Percentiles rank a stretch among this genome's conserved stretches.
These are phyloP conservation scores for Emericellopsis terricola DNA, from an alignment of 495 filamentous ascomycete genomes.

Conservation along the genomic window DNA sequence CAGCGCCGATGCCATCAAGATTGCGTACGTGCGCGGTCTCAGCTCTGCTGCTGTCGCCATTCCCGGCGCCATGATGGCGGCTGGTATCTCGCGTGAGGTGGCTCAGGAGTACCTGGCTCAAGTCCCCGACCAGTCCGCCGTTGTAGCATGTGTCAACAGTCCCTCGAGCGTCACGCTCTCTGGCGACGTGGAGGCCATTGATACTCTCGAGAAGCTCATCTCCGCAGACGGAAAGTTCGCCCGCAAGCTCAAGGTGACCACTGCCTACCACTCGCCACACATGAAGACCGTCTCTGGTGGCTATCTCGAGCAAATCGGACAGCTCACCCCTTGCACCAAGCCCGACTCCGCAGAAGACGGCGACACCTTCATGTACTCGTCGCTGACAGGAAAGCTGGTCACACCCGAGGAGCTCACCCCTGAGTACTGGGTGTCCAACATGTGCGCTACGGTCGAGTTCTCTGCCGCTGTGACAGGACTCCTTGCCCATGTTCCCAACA, in stretches of 20 bases:
- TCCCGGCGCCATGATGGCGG: conserved; percentile 25
- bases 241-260: conserved; percentile 16
- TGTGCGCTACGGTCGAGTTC: conserved; percentile 22
- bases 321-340: conserved; percentile 3
- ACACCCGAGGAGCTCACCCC: conserved; percentile 1
- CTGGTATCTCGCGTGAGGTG: conserved; percentile 12
- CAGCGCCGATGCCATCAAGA: conserved; percentile 26
- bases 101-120: conserved; percentile 12
- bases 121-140: conserved; percentile 8
- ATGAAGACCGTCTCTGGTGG: conserved; percentile 20
- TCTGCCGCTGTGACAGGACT: conserved; percentile 9
- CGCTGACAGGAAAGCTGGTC: conserved; percentile 12
- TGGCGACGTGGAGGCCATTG: conserved; percentile 18
- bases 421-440: conserved; percentile 21
- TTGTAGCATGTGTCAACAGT: conserved; percentile 32
- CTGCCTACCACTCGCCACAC: conserved; percentile 26
- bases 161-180: conserved; percentile 26
- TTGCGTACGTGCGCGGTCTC: conserved; percentile 24
- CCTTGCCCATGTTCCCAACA: conserved; percentile 12
- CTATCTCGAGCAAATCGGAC: conserved; percentile 12
- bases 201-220: conserved; percentile 10
- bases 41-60: conserved; percentile 7
- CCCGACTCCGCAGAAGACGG: conserved; percentile 1
- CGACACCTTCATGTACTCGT: conserved; percentile 19
- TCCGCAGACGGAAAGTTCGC: conserved; percentile 13